These are phyloP conservation scores for Zygotorulaspora chibaensis DNA, from an alignment of 805 yeast genomes.

Conservation along the genomic window DNA sequence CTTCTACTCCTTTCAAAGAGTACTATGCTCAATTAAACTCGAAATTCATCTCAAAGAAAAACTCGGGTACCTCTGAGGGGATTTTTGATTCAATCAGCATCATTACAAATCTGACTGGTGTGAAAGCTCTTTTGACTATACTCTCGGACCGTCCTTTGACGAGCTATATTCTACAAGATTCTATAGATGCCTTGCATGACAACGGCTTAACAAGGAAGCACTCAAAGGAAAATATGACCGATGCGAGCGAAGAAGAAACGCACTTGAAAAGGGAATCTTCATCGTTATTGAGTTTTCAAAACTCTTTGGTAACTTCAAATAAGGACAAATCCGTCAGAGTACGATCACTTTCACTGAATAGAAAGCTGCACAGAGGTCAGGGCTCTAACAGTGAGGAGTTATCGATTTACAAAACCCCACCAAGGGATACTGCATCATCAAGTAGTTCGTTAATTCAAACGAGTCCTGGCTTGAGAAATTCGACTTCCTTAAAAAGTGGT, in stretches of 20 bases:
- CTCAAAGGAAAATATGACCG: conserved; percentile 5
- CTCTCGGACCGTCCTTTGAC: conserved; percentile 34
- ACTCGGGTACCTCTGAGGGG: conserved; percentile 1
- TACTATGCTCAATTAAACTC: conserved; percentile 28
- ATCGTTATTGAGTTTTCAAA: conserved; percentile 30
- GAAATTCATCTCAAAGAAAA: conserved; percentile 18
- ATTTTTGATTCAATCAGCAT: conserved; percentile 26
- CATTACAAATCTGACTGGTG: conserved; percentile 34
- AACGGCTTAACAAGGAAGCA: conserved; percentile 17
- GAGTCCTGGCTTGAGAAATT: background rate
- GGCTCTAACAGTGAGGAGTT: conserved; percentile 10
- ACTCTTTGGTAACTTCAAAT: conserved; percentile 31
- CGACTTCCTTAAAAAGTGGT: background rate
- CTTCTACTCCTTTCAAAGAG: conserved; percentile 34
- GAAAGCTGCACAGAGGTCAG: conserved; percentile 17
- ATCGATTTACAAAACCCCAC: background rate
- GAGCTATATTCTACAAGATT: conserved; percentile 28
- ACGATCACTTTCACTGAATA: conserved; percentile 27
- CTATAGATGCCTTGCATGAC: conserved; percentile 27
- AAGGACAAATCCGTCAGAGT: conserved; percentile 34
- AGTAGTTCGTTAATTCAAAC: background rate
- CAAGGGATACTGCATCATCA: conserved; percentile 2
- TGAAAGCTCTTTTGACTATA: conserved; percentile 34
- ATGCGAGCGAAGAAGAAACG: conserved; percentile 17
- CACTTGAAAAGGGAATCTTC: conserved; percentile 31